Conservation (phyloP, 73 alveolate genomes). For the Tetrahymena elliotti region DNA sequence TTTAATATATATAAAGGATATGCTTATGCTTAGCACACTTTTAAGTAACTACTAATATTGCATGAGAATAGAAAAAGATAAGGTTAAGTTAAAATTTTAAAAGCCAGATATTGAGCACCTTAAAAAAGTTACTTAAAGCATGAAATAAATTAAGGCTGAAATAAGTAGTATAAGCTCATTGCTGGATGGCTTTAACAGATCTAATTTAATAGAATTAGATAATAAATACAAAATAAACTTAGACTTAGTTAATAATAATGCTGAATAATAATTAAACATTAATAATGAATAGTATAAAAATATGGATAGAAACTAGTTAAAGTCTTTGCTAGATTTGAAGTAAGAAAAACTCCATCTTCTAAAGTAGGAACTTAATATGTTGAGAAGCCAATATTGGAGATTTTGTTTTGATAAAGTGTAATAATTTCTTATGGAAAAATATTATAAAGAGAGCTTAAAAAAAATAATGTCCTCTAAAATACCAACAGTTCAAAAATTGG, state of each 20-base stretch:
- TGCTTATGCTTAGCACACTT: not conserved
- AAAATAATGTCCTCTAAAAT: not conserved
- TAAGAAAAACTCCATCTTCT: not conserved
- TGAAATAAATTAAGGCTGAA: not conserved
- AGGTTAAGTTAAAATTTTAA: not conserved
- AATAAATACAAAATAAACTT: not conserved
- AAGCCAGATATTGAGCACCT: not conserved
- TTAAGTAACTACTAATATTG: not conserved
- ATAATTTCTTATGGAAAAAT: not conserved
- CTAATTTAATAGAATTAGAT: not conserved
- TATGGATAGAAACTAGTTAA: not conserved
- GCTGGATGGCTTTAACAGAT: not conserved
- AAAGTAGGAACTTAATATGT: not conserved
- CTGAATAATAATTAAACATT: not conserved
- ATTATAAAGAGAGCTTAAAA: not conserved
- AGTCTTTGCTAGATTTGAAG: not conserved
- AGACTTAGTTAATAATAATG: not conserved
- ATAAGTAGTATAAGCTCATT: not conserved
- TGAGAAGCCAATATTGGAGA: not conserved
- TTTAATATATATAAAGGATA: not conserved
- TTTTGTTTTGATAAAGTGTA: not conserved
- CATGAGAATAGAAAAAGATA: not conserved
- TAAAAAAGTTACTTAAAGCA: not conserved
- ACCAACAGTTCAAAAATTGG: not conserved
- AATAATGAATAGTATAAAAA: not conserved